phyloP scores from a whole-genome alignment of 345 rosid species.

The Gossypium mustelinum region DNA sequence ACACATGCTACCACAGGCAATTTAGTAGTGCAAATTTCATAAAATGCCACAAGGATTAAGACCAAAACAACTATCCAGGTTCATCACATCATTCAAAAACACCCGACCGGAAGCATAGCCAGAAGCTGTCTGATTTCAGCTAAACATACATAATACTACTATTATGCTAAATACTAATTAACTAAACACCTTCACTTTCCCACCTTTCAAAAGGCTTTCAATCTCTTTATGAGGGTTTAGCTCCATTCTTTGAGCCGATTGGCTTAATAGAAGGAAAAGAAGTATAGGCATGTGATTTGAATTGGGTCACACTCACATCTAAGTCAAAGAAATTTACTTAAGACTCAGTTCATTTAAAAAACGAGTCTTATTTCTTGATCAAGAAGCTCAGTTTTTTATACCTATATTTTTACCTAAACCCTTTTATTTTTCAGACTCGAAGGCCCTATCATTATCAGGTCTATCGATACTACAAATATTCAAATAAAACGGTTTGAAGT shows the following conservation, averaged over 20 bases:
- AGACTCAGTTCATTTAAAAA: no score
- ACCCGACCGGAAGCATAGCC: not conserved
- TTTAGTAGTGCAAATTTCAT: no score
- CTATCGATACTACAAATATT: no score
- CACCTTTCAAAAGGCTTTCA: slow-evolving; percentile 37
- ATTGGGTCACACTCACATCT: no score
- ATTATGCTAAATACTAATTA: not conserved
- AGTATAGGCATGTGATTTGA: no score
- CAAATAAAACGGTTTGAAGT: no score
- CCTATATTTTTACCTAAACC: fast-evolving
- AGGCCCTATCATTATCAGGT: no score
- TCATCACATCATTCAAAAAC: not conserved
- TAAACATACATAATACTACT: not conserved
- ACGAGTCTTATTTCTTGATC: no score
- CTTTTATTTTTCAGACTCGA: no score
- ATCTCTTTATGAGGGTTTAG: slow-evolving; percentile 59
- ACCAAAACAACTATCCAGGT: not conserved
- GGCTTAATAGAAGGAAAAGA: no score
- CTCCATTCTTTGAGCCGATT: slow-evolving; percentile 48
- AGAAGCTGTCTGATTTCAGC: not conserved
- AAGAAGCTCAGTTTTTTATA: no score
- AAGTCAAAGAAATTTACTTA: fast-evolving
- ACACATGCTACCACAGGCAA: no score
- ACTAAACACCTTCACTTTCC: slow-evolving; percentile 36
- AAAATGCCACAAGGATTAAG: not conserved